Evolutionary conservation across 1,139 yeast genomes (phyloP), one percentile per base, ranked within the genome.

Genomic region (Entelexis sorbosivorans): DNA sequence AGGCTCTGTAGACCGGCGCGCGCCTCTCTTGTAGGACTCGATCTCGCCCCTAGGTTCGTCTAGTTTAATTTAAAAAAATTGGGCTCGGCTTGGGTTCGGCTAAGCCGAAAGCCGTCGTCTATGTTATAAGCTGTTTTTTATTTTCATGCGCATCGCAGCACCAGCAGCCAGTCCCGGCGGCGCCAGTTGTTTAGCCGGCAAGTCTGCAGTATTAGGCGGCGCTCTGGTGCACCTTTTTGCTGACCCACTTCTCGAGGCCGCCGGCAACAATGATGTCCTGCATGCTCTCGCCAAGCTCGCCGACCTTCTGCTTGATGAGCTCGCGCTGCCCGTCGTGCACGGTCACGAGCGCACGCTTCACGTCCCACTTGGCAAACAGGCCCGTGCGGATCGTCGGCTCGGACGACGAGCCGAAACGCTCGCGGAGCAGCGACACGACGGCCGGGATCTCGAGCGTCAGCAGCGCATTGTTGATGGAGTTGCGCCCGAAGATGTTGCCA

Each of bases 251-350:
- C 75, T 91, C 99, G 56, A 91, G 78, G 50, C 99, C 99, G 47
- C 98, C 98, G 68, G 88, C 83, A 60, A 91, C 89, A 60, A 91
- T 91, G 62, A 91, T 91, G 61, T 91, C 98, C 71, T 91, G 99
- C 65, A 91, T 75, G 67, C 89, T 89, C 54, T 89, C 81, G 59
- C 98, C 97, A 58, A 91, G 75, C 67, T 91, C 97, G 55, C 97
- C 97, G 47, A 91, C 97, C 69, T 83, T 84, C 66, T 86, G 94
- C 57, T 77, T 77, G 60, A 89, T 73, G 20, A 89, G 75, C 42
- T 81, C 76, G 5, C 66, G 64, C 35, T 84, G 83, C 34, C 76
- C 70, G 60, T 88, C 95, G 19, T 75, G 77, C 35, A 91, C 95
- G 3, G 78, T 75, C 28, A 89, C 95, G 43, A 74, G 73, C 10